A percentile compares a stretch with the other conserved stretches of the same genome.
Evolutionary conservation across 2,329 filamentous ascomycete species (phyloP).

Genomic region (Scopulariopsis brevicaulis): DNA sequence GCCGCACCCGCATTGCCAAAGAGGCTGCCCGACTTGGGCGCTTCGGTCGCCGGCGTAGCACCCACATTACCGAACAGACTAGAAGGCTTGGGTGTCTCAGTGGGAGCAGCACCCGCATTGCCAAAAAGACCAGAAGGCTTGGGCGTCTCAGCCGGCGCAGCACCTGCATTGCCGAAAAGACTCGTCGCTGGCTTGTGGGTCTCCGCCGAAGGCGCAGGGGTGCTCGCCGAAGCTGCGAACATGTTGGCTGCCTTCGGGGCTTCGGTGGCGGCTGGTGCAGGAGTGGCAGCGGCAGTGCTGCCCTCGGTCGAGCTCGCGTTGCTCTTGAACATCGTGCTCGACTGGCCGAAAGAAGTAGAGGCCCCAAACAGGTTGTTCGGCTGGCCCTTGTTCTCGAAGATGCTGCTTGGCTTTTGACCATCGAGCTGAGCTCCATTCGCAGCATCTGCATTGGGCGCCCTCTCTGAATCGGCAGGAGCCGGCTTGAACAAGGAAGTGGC

Average conservation of each 20-base stretch:
- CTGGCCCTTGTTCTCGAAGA: constrained; percentile 17
- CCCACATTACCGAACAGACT: constrained; percentile 5
- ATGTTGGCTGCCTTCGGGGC: constrained; percentile 3
- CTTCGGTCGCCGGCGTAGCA: not conserved
- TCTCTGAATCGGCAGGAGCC: not conserved
- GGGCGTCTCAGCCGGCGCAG: constrained; percentile 3
- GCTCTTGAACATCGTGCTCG: constrained; percentile 17
- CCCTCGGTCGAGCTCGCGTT: constrained; percentile 18
- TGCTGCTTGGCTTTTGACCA: not conserved
- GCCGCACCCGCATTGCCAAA: constrained; percentile 5
- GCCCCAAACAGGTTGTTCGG: not conserved
- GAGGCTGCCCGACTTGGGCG: not conserved
- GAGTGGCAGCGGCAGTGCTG: constrained; percentile 11
- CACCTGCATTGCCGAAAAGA: constrained; percentile 6
- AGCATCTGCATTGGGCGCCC: constrained; percentile 1
- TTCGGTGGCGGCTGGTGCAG: constrained; percentile 6
- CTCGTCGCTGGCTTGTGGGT: constrained; percentile 1
- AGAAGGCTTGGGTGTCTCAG: not conserved
- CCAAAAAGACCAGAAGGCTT: constrained; percentile 7
- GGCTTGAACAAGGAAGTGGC: constrained; percentile 1
- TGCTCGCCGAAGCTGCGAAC: constrained; percentile 9
- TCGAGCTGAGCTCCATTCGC: not conserved
- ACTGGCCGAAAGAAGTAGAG: not conserved
- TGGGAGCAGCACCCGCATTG: not conserved
- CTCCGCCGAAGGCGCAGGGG: constrained; percentile 5